Evolutionary conservation across 2,329 filamentous ascomycete species (phyloP).

Genomic region (Rhinocladiella mackenziei): DNA sequence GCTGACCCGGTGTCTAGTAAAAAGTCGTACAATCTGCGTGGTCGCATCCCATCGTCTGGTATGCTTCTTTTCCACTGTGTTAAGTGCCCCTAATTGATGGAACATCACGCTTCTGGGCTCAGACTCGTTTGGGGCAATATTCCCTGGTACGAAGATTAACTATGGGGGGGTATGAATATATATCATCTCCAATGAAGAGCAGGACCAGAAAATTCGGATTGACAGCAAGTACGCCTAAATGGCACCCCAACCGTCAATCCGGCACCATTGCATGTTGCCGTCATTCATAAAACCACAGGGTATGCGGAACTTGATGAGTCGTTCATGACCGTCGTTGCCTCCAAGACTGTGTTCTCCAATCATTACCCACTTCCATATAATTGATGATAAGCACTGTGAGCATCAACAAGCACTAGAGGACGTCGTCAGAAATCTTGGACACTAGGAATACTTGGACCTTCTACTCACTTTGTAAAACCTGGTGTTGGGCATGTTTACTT

Average conservation of each 20-base stretch:
- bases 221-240: conserved; percentile 1
- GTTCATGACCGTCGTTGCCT: conserved; percentile 7
- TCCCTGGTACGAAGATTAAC: no score
- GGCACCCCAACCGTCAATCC: conserved; percentile 7
- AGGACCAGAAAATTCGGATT: not conserved
- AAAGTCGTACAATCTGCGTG: no score
- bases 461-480: conserved; percentile 49
- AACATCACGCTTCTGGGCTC: no score
- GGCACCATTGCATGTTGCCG: conserved; percentile 19
- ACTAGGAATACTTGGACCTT: not conserved
- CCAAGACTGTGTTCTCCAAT: conserved; percentile 4
- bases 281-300: conserved; percentile 10
- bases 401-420: conserved; percentile 40
- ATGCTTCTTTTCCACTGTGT: no score
- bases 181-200: not conserved
- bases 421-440: no score
- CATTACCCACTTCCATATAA: conserved; percentile 21
- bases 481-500: conserved; percentile 51
- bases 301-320: conserved; percentile 12
- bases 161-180: not conserved
- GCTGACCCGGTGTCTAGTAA: no score
- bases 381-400: conserved; percentile 36
- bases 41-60: no score
- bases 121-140: no score
- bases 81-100: no score